Conservation (phyloP, 257 asterid genomes). For the Forsythia viridissima region DNA sequence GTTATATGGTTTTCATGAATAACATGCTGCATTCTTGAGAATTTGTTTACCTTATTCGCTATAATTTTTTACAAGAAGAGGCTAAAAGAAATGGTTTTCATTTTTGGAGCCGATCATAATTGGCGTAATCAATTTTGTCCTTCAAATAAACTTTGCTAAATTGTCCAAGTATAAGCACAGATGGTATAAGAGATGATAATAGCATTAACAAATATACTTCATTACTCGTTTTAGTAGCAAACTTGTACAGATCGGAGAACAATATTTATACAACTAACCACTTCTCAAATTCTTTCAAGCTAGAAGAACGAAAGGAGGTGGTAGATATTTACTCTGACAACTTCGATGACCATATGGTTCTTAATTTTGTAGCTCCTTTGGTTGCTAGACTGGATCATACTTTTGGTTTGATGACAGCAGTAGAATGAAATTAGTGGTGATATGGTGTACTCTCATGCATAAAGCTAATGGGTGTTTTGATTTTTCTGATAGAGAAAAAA, state of each 20-base stretch:
- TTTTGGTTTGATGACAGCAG: neutral
- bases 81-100: neutral
- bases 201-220: neutral
- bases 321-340: neutral
- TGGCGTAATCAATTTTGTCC: neutral
- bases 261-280: neutral
- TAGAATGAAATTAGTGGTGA: neutral
- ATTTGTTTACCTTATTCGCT: neutral
- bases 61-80: neutral
- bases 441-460: neutral
- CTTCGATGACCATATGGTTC: neutral
- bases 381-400: neutral
- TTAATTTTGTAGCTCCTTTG: neutral
- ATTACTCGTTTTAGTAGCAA: neutral
- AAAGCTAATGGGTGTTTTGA: neutral
- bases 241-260: neutral
- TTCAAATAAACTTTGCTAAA: neutral
- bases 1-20: neutral
- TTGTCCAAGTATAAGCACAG: neutral
- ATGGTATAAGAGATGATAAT: neutral
- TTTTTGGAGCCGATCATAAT: neutral
- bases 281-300: neutral
- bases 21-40: neutral
- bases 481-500: neutral
- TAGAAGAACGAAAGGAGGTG: neutral